A percentile compares a stretch with the other conserved stretches of the same genome.
Conservation (phyloP, 1,284 basidiomycete genomes). For the Trichosporon coremiiforme region DNA sequence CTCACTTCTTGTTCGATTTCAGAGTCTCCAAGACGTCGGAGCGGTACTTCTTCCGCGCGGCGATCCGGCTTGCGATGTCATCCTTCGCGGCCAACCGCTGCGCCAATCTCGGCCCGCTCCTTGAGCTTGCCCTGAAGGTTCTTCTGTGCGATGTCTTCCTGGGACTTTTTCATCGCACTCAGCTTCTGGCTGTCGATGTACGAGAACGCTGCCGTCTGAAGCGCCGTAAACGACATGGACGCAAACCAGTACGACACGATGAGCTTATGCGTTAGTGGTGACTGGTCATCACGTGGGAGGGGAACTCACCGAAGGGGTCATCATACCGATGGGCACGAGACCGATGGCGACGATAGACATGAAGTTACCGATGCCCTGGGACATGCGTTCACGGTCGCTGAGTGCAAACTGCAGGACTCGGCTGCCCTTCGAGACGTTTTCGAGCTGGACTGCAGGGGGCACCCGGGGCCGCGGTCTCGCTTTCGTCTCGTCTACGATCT, state of each 20-base stretch:
- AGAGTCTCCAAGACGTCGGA: no score
- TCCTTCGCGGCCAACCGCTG: neutral
- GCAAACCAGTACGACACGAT: conserved; percentile 61
- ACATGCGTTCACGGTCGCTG: conserved; percentile 38
- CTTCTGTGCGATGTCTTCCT: neutral
- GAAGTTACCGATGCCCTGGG: neutral
- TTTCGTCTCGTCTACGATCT: no score
- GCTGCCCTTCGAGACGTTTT: neutral
- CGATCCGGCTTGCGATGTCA: no score
- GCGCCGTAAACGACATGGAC: conserved; percentile 58
- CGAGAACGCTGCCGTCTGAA: conserved; percentile 48
- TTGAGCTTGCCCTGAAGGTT: neutral
- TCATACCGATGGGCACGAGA: neutral
- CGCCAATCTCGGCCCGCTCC: neutral
- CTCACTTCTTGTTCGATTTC: no score
- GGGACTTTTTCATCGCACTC: no score
- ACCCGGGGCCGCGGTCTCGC: no score
- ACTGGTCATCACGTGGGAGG: no score
- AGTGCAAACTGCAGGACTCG: conserved; percentile 50
- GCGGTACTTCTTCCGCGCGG: no score
- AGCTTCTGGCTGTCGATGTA: conserved; percentile 19
- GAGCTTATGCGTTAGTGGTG: conserved; percentile 42
- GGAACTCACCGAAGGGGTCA: neutral
- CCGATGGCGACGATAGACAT: neutral
- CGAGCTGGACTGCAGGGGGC: no score